These are phyloP conservation scores for Botrytis elliptica DNA, from an alignment of 2,329 filamentous ascomycete genomes.

Conservation along the genomic window DNA sequence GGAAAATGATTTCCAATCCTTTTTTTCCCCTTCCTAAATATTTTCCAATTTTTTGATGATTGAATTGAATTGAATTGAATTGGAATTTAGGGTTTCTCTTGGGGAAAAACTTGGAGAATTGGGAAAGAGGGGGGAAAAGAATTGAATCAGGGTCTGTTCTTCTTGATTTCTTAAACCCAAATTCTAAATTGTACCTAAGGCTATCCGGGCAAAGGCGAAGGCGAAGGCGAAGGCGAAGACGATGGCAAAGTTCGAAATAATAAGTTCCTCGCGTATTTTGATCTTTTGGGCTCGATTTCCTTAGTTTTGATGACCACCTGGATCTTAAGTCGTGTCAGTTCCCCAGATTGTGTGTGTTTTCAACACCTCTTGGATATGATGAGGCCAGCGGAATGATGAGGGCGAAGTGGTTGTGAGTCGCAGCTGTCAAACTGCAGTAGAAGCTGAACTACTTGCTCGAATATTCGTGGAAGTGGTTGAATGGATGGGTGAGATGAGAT, in stretches of 20 bases:
- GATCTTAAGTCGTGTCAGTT: neutral
- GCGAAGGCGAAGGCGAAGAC: neutral
- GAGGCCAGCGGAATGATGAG: slow-evolving; percentile 2
- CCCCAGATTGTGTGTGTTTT: neutral
- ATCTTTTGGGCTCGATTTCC: neutral
- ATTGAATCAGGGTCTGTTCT: neutral
- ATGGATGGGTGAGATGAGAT: neutral
- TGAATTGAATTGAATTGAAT: neutral
- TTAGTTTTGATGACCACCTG: neutral
- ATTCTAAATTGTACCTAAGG: slow-evolving; percentile 2
- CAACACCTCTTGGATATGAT: neutral
- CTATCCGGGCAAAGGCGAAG: neutral
- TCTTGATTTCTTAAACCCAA: slow-evolving; percentile 12
- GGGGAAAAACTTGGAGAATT: neutral
- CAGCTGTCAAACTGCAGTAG: neutral
- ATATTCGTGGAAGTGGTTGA: slow-evolving; percentile 14
- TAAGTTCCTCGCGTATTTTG: slow-evolving; percentile 12
- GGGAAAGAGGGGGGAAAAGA: neutral
- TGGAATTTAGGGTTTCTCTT: neutral
- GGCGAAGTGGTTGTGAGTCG: neutral
- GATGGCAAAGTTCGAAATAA: neutral
- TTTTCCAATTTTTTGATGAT: neutral
- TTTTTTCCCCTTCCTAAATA: neutral
- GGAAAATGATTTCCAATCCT: neutral
- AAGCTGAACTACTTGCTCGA: neutral